Evolutionary conservation across 169 alveolate genomes (phyloP), one percentile per base, ranked within the genome.

Genomic region (Cystoisospora suis): DNA sequence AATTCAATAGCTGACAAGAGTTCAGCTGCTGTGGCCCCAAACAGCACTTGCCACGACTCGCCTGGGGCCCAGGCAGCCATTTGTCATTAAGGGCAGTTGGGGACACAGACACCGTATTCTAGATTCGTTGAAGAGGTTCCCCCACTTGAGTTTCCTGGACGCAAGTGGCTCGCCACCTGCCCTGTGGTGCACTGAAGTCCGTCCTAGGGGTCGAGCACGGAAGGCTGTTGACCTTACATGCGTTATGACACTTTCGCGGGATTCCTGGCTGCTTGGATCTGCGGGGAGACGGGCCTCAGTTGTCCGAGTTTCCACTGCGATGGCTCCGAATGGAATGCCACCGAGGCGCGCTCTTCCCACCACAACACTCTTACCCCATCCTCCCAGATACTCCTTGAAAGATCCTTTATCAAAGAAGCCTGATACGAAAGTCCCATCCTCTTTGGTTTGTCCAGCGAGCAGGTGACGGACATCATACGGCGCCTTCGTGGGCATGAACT

Each of bases 271-370:
- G 32, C 94, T 95, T 5, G 97, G 97, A 46, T 95, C 97, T 4
- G 97, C 96, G 4, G 96, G 96, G 15, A 88, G 75, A 15, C 69
- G 45, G 27, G 95, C 92, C 29, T 93, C 94, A 32, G 94, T 92
- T 29, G 88, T 88, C 42, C 96, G 61, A 23, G 96, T 91, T 65
- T 94, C 97, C 15, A 94, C 96, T 3, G 94, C 93, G 27, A 95
- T 94, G 45, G 92, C 92, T 23, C 97, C 97, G 69, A 95, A 88
- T 12, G 97, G 97, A 58, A 94, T 91, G 36, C 97, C 97, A 17
- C 97, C 97, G 49, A 95, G 92, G 47, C 95, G 75, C 9, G 95
- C 97, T 29, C 97, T 88, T 58, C 97, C 97, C 7, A 94, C 96
- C 27, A 94, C 93, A 42, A 95, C 97, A 32, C 95, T 92, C 69